Conservation (phyloP, 2,329 filamentous ascomycete genomes). For the Daldinia eschscholtzii region DNA sequence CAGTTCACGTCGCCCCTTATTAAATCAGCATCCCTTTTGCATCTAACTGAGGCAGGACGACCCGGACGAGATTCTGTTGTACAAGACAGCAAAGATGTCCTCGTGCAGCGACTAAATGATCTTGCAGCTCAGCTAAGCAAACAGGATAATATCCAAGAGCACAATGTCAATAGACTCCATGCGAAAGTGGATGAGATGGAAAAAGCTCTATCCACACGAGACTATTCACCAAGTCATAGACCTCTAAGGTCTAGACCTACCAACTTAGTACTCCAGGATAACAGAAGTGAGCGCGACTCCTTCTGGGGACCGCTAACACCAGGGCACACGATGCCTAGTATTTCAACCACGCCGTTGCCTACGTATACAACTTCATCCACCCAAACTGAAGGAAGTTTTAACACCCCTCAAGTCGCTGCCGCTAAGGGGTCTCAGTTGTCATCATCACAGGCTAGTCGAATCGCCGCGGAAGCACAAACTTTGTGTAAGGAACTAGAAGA, state of each 20-base stretch:
- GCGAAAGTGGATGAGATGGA: constrained; percentile 61
- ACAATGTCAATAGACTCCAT: constrained; percentile 55
- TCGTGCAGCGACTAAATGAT: constrained; percentile 58
- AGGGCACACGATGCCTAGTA: constrained; percentile 36
- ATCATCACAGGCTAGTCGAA: constrained; percentile 49
- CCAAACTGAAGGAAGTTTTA: constrained; percentile 23
- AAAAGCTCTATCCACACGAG: constrained; percentile 40
- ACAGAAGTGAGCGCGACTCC: constrained; percentile 41
- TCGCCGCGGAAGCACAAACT: constrained; percentile 58
- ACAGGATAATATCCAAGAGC: constrained; percentile 46
- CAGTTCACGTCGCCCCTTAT: constrained; percentile 43
- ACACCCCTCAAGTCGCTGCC: neutral
- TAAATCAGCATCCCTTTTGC: constrained; percentile 43
- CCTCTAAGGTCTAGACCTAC: constrained; percentile 32
- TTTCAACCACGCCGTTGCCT: constrained; percentile 36
- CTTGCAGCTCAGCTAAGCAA: constrained; percentile 45
- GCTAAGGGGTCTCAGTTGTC: constrained; percentile 36
- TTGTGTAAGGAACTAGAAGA: constrained; percentile 64
- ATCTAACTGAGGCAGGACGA: constrained; percentile 36
- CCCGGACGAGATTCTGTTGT: constrained; percentile 47
- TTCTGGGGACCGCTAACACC: constrained; percentile 55
- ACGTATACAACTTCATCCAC: constrained; percentile 35
- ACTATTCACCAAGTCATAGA: constrained; percentile 36
- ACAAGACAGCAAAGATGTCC: constrained; percentile 58
- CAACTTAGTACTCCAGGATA: constrained; percentile 30